Evolutionary conservation across 1,284 basidiomycete species (phyloP).

Genomic region (Pseudozyma tsukubaensis): DNA sequence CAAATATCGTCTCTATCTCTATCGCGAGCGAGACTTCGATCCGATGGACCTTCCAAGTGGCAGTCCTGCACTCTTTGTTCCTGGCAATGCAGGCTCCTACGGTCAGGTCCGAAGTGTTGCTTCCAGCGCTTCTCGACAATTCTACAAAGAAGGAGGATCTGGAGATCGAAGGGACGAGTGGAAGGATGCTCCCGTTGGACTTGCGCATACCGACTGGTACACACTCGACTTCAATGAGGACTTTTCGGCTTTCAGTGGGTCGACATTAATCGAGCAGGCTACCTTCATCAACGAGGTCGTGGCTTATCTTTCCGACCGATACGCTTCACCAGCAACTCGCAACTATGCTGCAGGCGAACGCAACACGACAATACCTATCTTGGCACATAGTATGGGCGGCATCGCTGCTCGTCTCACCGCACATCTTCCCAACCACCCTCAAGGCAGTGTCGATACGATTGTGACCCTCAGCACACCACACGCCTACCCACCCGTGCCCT

Average conservation of each 20-base stretch:
- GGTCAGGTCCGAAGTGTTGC: constrained; percentile 94
- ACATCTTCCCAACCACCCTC: constrained; percentile 73
- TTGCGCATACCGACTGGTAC: constrained; percentile 57
- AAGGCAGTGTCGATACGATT: constrained; percentile 76
- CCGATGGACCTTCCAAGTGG: constrained; percentile 37
- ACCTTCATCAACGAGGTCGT: constrained; percentile 81
- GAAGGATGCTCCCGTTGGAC: constrained; percentile 38
- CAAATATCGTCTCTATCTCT: constrained; percentile 87
- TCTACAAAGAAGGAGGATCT: constrained; percentile 74
- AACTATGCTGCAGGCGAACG: constrained; percentile 38
- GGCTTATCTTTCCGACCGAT: constrained; percentile 80
- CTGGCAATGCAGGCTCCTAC: constrained; percentile 95
- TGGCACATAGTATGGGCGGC: constrained; percentile 99
- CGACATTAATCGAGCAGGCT: constrained; percentile 85
- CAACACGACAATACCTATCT: constrained; percentile 75
- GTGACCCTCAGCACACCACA: constrained; percentile 97
- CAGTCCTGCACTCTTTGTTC: constrained; percentile 89
- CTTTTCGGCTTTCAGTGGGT: constrained; percentile 92
- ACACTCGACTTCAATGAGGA: constrained; percentile 95
- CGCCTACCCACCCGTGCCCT: constrained; percentile 84
- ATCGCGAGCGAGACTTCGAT: constrained; percentile 75
- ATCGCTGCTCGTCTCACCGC: constrained; percentile 80
- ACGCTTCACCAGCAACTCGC: constrained; percentile 72
- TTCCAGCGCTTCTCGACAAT: constrained; percentile 85
- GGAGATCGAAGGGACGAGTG: constrained; percentile 47